A percentile compares a stretch with the other conserved stretches of the same genome.
Conservation (phyloP, 2,329 filamentous ascomycete genomes). For the Fusarium nisikadoi region DNA sequence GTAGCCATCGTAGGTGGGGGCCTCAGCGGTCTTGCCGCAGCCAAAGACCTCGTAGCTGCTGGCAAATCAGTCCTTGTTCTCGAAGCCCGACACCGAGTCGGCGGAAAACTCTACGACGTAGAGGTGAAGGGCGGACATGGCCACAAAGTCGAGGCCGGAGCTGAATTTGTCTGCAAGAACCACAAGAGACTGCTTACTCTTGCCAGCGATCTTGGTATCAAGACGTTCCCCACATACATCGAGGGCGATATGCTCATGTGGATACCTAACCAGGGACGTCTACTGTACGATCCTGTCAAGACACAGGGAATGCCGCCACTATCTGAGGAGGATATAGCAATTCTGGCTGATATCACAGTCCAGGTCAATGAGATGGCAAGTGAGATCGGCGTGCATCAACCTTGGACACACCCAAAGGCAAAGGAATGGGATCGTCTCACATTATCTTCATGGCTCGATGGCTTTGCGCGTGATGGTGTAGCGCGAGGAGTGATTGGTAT, state of each 20-base stretch:
- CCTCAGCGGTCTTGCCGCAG: background rate
- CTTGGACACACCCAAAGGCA: background rate
- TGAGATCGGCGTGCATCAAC: background rate
- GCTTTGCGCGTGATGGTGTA: background rate
- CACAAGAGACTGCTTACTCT: background rate
- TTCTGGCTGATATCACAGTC: background rate
- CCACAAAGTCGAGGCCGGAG: background rate
- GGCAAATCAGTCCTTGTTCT: background rate
- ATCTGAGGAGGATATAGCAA: background rate
- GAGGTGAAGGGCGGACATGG: background rate
- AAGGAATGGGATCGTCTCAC: background rate
- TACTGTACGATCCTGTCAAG: background rate
- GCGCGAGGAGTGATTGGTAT: background rate
- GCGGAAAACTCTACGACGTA: background rate
- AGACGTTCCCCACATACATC: background rate
- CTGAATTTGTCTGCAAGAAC: background rate
- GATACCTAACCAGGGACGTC: background rate
- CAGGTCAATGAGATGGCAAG: background rate
- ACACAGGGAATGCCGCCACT: background rate
- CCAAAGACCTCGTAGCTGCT: background rate
- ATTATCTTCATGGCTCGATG: accelerated
- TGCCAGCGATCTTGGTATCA: background rate
- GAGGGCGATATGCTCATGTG: background rate
- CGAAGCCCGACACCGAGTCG: background rate
- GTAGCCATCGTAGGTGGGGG: background rate